Evolutionary conservation across 768 basidiomycete genomes (phyloP).

Genomic region (Daedalea quercina): DNA sequence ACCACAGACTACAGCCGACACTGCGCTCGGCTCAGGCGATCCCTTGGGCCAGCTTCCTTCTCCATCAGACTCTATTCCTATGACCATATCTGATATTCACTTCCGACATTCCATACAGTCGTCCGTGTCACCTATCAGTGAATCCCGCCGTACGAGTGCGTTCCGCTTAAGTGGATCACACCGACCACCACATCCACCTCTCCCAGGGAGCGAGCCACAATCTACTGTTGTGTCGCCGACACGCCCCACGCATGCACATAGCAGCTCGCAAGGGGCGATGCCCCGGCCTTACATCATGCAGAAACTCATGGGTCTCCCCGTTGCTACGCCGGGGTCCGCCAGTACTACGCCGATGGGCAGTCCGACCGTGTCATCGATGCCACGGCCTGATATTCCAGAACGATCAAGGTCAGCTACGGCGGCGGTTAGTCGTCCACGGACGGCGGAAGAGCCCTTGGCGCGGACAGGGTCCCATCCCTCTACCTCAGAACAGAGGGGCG

Average conservation of each 20-base stretch:
- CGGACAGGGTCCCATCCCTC: neutral
- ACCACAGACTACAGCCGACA: constrained; percentile 6
- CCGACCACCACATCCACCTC: constrained; percentile 19
- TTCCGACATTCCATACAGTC: constrained; percentile 28
- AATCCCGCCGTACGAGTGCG: constrained; percentile 17
- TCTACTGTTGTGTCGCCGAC: constrained; percentile 6
- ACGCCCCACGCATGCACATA: constrained; percentile 2
- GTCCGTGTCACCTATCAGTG: constrained; percentile 13
- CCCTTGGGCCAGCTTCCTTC: constrained; percentile 19
- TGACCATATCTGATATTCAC: constrained; percentile 30
- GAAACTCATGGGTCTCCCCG: constrained; percentile 20
- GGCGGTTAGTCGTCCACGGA: neutral
- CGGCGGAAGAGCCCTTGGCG: neutral
- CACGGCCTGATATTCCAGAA: neutral
- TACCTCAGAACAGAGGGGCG: neutral
- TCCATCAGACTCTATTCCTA: constrained; percentile 28
- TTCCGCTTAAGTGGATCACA: constrained; percentile 15
- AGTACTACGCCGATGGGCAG: constrained; percentile 9
- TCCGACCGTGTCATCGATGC: constrained; percentile 7
- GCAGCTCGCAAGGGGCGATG: constrained; percentile 11
- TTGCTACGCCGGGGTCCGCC: constrained; percentile 4
- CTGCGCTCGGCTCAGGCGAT: constrained; percentile 11
- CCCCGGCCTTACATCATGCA: constrained; percentile 28
- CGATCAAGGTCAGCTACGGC: neutral
- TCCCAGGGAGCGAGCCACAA: constrained; percentile 8